phyloP scores from a whole-genome alignment of 75 land plant species.

The Pinus albicaulis region DNA sequence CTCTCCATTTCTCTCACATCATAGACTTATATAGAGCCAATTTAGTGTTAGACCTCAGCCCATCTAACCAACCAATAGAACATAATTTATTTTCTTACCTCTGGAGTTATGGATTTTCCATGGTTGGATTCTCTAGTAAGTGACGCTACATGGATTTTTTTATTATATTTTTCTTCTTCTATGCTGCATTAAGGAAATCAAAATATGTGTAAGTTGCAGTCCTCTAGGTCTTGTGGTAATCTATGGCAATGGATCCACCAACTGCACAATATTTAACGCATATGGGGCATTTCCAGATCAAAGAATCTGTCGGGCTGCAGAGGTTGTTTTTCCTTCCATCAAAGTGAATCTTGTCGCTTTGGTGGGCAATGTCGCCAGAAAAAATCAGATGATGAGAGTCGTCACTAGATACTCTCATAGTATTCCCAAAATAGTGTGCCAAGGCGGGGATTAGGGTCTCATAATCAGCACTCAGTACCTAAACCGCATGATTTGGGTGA shows the following conservation, averaged over 20 bases:
- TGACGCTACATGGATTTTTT: background rate
- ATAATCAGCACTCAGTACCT: constrained; percentile 27
- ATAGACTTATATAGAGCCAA: too few relatives aligned
- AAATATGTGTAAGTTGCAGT: background rate
- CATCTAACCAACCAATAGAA: too few relatives aligned
- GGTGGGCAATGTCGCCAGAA: constrained; percentile 22
- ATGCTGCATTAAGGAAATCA: too few relatives aligned
- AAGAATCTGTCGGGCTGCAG: constrained; percentile 32
- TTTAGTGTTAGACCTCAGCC: too few relatives aligned
- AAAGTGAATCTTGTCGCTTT: constrained; percentile 27
- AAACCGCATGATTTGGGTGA: constrained; percentile 12
- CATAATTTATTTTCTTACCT: too few relatives aligned
- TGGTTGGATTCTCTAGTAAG: background rate
- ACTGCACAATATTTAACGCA: constrained; percentile 28
- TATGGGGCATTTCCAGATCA: constrained; percentile 44
- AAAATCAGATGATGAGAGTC: constrained; percentile 36
- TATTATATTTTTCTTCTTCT: background rate
- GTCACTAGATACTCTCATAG: constrained; percentile 26
- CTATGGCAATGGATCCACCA: background rate
- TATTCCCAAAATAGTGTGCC: constrained; percentile 45
- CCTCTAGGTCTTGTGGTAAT: constrained; percentile 8
- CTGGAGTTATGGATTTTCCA: too few relatives aligned
- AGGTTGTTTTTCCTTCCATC: constrained; percentile 27
- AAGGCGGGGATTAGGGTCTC: constrained; percentile 29
- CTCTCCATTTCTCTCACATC: too few relatives aligned